Evolutionary conservation across 2,329 filamentous ascomycete species (phyloP), one percentile per base, ranked within the genome.

Genomic region (Hymenoscyphus infarciens): DNA sequence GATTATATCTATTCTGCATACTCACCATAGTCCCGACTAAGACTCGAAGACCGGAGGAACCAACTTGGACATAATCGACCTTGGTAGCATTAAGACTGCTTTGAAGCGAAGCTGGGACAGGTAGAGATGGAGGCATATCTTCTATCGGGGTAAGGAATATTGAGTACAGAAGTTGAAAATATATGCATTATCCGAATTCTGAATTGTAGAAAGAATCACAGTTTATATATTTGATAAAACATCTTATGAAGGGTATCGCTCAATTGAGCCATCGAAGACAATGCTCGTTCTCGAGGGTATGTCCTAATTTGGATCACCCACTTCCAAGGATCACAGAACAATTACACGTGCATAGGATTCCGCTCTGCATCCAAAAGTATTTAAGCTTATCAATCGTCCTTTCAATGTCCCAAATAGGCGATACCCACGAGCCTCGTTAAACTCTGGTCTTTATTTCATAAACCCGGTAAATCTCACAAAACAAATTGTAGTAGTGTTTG

Each of bases 11-110:
- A 64, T 83, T 82, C 69, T 85, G 81, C 82, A 85, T 84, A 54
- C 75, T 79, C 64, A 83, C 81, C 86, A 89, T 88, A 64, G 81
- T 80, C 0, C 86, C 87, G 56, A 82, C 81, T 0, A 85, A 88
- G 56, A 88, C 78, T 60, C 81, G 82, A 27, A 89, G 82, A 45
- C 87, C 86, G 55, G 81, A 84, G 63, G 80, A 81, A 38, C 87
- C 86, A 11, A 89, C 78, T 60, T 79, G 76, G 70, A 77, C 75
- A 67, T 81, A 82, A 60, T 80, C 77, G 66, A 74, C 75, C 69
- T 80, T 80, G 60, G 78, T 75, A 38, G 67, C 68, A 27, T 77
- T 74, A 15, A 80, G 22, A 7, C 76, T 65, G 27, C 62, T 54
- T 56, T 67, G 60, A 10, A 68, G 45, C 10, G 45, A 49, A 8